These are phyloP conservation scores for Aureobasidium pullulans DNA, from an alignment of 2,329 filamentous ascomycete genomes.

Conservation along the genomic window DNA sequence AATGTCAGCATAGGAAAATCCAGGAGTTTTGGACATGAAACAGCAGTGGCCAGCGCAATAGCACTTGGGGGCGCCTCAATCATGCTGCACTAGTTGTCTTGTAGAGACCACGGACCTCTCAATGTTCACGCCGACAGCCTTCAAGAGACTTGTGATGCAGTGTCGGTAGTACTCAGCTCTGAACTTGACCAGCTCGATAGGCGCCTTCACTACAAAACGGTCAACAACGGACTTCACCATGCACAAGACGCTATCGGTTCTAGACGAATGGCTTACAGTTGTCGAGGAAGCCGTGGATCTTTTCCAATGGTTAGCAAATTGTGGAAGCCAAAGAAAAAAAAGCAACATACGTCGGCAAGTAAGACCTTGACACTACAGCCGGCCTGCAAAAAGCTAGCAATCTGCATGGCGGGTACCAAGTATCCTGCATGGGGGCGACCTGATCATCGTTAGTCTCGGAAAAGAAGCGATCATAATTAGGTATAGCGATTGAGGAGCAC, in stretches of 20 bases:
- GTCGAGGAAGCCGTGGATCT: conserved; percentile 65
- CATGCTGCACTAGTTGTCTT: too few relatives aligned
- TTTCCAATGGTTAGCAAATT: conserved; percentile 15
- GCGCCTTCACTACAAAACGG: conserved; percentile 40
- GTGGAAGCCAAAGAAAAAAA: neutral
- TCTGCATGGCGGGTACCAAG: conserved; percentile 81
- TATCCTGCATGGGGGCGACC: conserved; percentile 71
- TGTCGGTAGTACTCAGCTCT: conserved; percentile 78
- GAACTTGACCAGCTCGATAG: conserved; percentile 76
- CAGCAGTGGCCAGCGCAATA: too few relatives aligned
- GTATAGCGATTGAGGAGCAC: too few relatives aligned
- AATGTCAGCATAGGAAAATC: neutral
- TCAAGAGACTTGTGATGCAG: conserved; percentile 65
- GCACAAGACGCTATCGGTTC: conserved; percentile 13
- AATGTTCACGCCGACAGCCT: conserved; percentile 70
- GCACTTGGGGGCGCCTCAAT: too few relatives aligned
- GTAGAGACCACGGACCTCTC: conserved; percentile 36
- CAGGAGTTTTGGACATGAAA: too few relatives aligned
- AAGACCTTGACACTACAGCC: conserved; percentile 59
- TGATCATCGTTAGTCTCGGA: too few relatives aligned
- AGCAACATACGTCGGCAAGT: conserved; percentile 20
- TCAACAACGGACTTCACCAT: conserved; percentile 16
- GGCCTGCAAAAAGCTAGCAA: conserved; percentile 77
- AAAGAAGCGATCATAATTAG: too few relatives aligned
- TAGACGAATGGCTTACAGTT: neutral